phyloP scores from a whole-genome alignment of 257 asterid species.

The Paraleonurus japonicus region DNA sequence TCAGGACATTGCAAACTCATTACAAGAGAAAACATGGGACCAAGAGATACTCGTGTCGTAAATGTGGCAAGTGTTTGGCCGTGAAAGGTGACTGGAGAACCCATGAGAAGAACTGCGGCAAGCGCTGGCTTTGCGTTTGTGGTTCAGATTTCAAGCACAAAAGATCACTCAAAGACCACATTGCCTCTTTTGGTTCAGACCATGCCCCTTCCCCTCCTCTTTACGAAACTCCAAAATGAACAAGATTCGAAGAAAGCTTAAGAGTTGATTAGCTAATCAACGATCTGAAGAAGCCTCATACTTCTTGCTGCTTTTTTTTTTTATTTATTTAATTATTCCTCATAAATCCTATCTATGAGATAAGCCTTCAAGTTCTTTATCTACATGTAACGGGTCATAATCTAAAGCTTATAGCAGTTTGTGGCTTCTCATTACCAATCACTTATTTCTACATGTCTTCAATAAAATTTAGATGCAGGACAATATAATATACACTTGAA shows the following conservation, averaged over 20 bases:
- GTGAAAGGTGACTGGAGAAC: slow-evolving; percentile 85
- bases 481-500: background rate
- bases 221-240: background rate
- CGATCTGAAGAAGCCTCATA: no score
- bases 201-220: slow-evolving; percentile 44
- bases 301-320: no score
- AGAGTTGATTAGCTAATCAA: no score
- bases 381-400: no score
- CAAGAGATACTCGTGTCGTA: slow-evolving; percentile 51
- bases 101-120: slow-evolving; percentile 81
- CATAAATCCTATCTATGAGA: background rate
- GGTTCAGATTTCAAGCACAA: slow-evolving; percentile 86
- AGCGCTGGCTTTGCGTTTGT: slow-evolving; percentile 67
- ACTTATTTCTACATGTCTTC: background rate
- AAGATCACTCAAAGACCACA: slow-evolving; percentile 76
- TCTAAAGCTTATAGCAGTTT: background rate
- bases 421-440: background rate
- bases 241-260: background rate
- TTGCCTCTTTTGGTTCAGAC: slow-evolving; percentile 57
- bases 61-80: slow-evolving; percentile 67
- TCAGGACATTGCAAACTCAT: slow-evolving; percentile 66
- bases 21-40: slow-evolving; percentile 66
- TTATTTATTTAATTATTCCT: no score
- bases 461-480: background rate
- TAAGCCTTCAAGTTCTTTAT: background rate